Base-by-base conservation (phyloP, 2,329 filamentous ascomycete genomes). In the Teratosphaeria pseudoeucalypti region DNA sequence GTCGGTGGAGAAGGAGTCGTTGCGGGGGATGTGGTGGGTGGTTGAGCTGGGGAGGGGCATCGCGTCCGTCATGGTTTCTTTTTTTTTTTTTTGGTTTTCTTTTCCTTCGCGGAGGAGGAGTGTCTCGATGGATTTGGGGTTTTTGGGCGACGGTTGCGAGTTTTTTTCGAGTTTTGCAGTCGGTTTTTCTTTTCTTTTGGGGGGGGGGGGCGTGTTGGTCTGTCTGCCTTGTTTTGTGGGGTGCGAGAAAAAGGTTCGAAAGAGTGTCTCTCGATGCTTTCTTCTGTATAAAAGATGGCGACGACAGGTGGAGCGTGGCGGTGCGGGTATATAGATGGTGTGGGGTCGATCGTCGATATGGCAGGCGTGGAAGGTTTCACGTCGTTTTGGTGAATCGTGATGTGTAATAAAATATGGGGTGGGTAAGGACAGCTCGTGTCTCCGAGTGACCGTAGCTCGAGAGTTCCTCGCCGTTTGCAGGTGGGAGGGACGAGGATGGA, bases 1-100 rank as follows among this genome's bases (percentile, higher is more conserved):
- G 60, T 70, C 66, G 57, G 67, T 65, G 34, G 66, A 69, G 70
- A 72, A 72, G 57, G 69, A 71, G 66, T 72, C 68, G 68, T 71
- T 72, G 65, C 70, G 70, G 14, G 69, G 67, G 56, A 72, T 62
- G 10, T 34, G 27, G 34, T 16, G 63, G 11, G 55, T 55, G 29
- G 60, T 59, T 32, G 67, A 61, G 43, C 63, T 55, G 37, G 70
- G 69, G 52, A 66, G 54, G 19, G 70, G 70, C 66, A 72, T 71
- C 10, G 69, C 64, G 66, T 68, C 67, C 56, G 70, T 71, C 70
- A 72, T 72, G 60, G 52, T 65, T 16, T 23, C 23, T 1, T 1
- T 23, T 23, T 23, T 23, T 23, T 23, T 23, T 23, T 23, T 2
- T 23, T 23, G 2, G 2, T 23, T 23, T 23, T 23, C 2, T 23